Conservation (phyloP, 441 rosid genomes). For the Populus hybrid region DNA sequence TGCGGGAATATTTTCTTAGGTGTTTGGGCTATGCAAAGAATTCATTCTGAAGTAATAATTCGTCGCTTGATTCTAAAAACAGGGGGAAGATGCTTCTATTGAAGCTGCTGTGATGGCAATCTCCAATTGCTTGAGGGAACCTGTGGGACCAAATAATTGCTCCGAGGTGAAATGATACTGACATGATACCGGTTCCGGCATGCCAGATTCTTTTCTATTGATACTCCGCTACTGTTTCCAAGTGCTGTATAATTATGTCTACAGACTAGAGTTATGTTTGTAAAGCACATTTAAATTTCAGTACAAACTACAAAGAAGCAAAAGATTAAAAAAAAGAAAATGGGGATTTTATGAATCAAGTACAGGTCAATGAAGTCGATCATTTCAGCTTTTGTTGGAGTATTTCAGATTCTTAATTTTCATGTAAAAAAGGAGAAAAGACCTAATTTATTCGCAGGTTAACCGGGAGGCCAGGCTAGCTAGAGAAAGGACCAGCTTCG, state of each 20-base stretch:
- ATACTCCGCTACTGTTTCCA: constrained; percentile 5
- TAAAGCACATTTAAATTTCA: not conserved
- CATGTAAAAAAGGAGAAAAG: not conserved
- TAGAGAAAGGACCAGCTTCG: too few species aligned
- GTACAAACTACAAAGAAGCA: not conserved
- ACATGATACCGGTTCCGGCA: constrained; percentile 1
- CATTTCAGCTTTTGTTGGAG: not conserved
- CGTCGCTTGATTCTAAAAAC: constrained; percentile 19
- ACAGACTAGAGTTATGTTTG: not conserved
- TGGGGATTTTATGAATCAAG: not conserved
- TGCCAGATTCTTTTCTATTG: not conserved
- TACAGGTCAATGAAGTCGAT: not conserved
- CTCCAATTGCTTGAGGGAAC: constrained; percentile 83
- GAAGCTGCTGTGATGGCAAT: constrained; percentile 92
- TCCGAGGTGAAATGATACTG: constrained; percentile 53
- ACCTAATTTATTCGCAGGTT: not conserved
- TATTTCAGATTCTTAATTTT: not conserved
- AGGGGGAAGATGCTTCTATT: constrained; percentile 86
- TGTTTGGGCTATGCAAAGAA: not conserved
- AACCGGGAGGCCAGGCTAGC: too few species aligned
- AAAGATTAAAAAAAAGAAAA: too few species aligned
- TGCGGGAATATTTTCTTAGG: not conserved
- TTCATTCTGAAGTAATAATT: constrained; percentile 3
- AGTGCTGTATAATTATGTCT: not conserved
- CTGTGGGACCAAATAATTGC: constrained; percentile 68